Conservation (phyloP, 805 yeast genomes). For the Candida nanaspora region DNA sequence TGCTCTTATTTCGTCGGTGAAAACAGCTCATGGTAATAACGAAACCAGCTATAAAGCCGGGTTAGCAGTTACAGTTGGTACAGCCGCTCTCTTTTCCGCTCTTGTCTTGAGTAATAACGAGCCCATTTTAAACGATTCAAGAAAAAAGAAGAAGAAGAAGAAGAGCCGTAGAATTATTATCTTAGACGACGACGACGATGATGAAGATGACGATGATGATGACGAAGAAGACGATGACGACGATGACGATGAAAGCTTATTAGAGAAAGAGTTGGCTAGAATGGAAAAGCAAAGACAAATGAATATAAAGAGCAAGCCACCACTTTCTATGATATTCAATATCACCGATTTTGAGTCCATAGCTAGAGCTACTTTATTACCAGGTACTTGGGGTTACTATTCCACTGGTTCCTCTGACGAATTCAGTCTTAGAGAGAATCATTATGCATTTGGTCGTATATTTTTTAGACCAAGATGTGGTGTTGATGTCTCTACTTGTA, state of each 20-base stretch:
- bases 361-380: conserved; percentile 66
- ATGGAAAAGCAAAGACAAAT: conserved; percentile 33
- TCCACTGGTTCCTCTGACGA: conserved; percentile 89
- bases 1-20: too few relatives aligned
- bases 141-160: conserved; percentile 8
- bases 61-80: not conserved
- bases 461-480: conserved; percentile 78
- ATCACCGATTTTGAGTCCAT: conserved; percentile 80
- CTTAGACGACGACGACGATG: conserved; percentile 18
- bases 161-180: conserved; percentile 17
- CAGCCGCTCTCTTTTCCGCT: not conserved
- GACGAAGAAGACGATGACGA: conserved; percentile 15
- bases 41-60: too few relatives aligned
- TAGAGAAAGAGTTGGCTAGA: too few relatives aligned
- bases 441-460: conserved; percentile 73
- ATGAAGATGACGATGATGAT: conserved; percentile 18
- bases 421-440: conserved; percentile 78
- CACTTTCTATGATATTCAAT: conserved; percentile 58
- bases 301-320: conserved; percentile 48
- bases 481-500: conserved; percentile 62
- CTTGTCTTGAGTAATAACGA: not conserved
- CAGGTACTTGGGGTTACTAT: conserved; percentile 78
- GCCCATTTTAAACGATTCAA: not conserved
- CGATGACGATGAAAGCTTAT: too few relatives aligned
- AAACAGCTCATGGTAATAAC: too few relatives aligned